A percentile compares a stretch with the other conserved stretches of the same genome.
These are phyloP conservation scores for Chaetoscypha palmicola DNA, from an alignment of 2,329 filamentous ascomycete species.

Conservation along the genomic window DNA sequence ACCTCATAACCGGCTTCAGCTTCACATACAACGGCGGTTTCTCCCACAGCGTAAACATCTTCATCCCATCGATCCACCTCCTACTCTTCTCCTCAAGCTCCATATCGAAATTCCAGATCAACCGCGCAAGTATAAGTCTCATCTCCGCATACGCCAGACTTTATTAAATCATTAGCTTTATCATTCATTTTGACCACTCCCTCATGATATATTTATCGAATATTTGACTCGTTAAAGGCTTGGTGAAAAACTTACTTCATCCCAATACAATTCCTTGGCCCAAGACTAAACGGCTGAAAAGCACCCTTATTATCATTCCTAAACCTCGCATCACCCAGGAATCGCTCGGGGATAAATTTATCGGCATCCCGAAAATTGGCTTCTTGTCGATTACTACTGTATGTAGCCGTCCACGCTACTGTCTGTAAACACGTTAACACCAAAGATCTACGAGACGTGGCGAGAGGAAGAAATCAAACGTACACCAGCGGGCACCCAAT, in stretches of 20 bases:
- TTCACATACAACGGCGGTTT: not conserved
- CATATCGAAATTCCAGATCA: constrained; percentile 25
- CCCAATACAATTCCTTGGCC: constrained; percentile 18
- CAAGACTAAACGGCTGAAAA: constrained; percentile 13
- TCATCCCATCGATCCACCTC: not conserved
- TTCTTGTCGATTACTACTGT: not conserved
- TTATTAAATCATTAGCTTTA: not conserved
- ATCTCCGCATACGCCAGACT: constrained; percentile 5
- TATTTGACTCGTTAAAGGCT: no score
- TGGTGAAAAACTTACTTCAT: constrained; percentile 11
- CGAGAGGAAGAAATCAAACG: not conserved
- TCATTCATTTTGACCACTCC: no score
- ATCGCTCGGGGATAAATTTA: constrained; percentile 25
- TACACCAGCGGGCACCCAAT: constrained; percentile 2
- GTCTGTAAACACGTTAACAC: not conserved
- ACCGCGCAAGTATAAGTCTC: constrained; percentile 15
- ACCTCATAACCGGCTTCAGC: not conserved
- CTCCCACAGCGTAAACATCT: constrained; percentile 1
- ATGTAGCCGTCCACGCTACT: not conserved
- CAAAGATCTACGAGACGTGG: not conserved
- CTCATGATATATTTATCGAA: no score
- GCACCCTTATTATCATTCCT: constrained; percentile 12
- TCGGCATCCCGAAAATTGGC: constrained; percentile 24
- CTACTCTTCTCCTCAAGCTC: constrained; percentile 1
- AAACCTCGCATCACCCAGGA: constrained; percentile 25